Evolutionary conservation across 495 filamentous ascomycete genomes (phyloP), one percentile per base, ranked within the genome.

Genomic region (Viridothelium virens): DNA sequence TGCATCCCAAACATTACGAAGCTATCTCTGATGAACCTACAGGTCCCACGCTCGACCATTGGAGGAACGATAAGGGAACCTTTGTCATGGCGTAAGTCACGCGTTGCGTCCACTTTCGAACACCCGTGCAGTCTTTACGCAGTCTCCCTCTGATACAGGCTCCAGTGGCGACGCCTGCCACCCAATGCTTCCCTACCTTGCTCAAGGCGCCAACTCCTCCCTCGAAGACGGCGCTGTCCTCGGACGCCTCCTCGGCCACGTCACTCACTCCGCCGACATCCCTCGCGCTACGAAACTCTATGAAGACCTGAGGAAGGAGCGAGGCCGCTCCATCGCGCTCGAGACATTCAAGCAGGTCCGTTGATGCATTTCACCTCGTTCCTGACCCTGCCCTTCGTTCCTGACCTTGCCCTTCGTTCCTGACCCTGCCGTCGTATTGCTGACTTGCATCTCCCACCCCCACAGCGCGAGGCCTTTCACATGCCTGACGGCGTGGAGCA

Each of bases 171-270:
- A 89, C 71, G 83, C 87, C 5, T 87, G 85, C 61, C 87, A 90
- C 68, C 86, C 87, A 3, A 88, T 86, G 71, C 80, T 89, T 64
- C 86, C 86, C 3, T 87, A 87, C 74, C 72, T 87, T 3, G 81
- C 80, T 6, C 82, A 85, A 75, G 83, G 83, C 25, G 82, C 82
- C 38, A 80, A 79, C 48, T 78, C 75, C 31, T 78, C 80, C n/a
- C 69, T 83, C 11, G 82, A 84, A 68, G 81, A 83, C 65, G 81
- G 80, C 5, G 82, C 81, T 25, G 79, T 81, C 6, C 76, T 83
- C 0, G 82, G 82, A 2, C 70, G 78, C 3, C 71, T 85, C 1
- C 72, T 85, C 9, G 77, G 75, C 5, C 34, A 66, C 61, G 41
- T 66, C 50, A 38, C 36, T 4, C 48, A 50, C 25, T 14, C 38